Conservation (phyloP, 352 stramenopile genomes). For the Pythium rishiriense region DNA sequence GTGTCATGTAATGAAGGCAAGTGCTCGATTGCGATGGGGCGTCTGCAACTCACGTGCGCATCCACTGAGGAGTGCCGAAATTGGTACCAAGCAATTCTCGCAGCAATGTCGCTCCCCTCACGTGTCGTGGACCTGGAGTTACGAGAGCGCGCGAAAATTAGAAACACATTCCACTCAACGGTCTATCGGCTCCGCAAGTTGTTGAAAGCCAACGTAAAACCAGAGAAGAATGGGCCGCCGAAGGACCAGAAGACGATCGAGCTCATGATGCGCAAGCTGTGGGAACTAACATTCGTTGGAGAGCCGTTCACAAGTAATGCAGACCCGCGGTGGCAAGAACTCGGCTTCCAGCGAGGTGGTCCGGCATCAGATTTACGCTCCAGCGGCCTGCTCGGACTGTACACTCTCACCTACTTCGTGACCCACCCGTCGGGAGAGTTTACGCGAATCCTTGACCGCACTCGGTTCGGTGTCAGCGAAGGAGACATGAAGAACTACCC, state of each 20-base stretch:
- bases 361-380: constrained; percentile 81
- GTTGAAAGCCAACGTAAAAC: constrained; percentile 77
- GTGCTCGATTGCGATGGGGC: constrained; percentile 58
- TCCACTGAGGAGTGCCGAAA: constrained; percentile 53
- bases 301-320: constrained; percentile 72
- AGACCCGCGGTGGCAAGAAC: constrained; percentile 76
- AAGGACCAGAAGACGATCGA: constrained; percentile 76
- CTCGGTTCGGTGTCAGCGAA: constrained; percentile 78
- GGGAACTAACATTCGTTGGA: constrained; percentile 58
- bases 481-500: constrained; percentile 90
- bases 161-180: constrained; percentile 59
- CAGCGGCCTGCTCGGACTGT: constrained; percentile 80
- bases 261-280: constrained; percentile 77
- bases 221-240: constrained; percentile 63
- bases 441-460: constrained; percentile 69
- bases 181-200: constrained; percentile 72
- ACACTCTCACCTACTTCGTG: constrained; percentile 86
- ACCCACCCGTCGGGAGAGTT: constrained; percentile 64
- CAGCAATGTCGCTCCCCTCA: constrained; percentile 54
- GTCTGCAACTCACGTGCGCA: constrained; percentile 55
- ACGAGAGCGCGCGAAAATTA: constrained; percentile 71
- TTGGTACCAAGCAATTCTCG: constrained; percentile 75
- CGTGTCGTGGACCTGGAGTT: constrained; percentile 83
- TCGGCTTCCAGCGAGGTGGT: constrained; percentile 82
- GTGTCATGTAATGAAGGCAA: constrained; percentile 71